Base-by-base conservation (phyloP, 2,329 filamentous ascomycete genomes). In the Colletotrichum spaethianum region DNA sequence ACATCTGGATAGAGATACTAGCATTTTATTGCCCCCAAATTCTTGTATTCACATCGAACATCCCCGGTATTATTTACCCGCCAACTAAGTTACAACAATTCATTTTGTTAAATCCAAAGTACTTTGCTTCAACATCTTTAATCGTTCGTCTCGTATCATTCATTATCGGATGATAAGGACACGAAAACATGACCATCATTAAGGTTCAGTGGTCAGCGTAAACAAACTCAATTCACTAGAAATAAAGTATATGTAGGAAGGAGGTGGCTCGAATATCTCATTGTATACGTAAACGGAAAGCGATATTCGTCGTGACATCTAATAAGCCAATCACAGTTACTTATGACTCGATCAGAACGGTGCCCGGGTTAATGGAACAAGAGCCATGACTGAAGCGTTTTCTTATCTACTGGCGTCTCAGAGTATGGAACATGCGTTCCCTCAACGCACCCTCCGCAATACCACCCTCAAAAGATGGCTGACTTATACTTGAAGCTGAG, bases 1-100 rank as follows among this genome's bases (percentile, higher is more conserved):
- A 28, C 38, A 61, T 23, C n/a, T 67, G 72, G 67, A 65, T 60
- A 70, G 57, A 67, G 55, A 74, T 69, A 59, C 42, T 42, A 53
- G 48, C 57, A 63, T 68, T 33, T 44, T 16, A 53, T 26, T 60
- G 67, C 59, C 42, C 48, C 50, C 26, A 36, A 60, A 53, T 38
- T 61, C 42, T 59, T 16, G 46, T 72, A 57, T 46, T 42, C 31
- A 62, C 28, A 23, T 23, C 48, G 20, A 33, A 52, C 20, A 33
- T 23, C 23, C 23, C 28, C 26, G 52, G 46, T 61, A 53, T 48
- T 61, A 53, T 48, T 14, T 40, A 16, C 23, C 20, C 56, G n/a
- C 50, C 18, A 44, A 36, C 42, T 14, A 26, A 26, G 18, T 57
- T 18, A 44, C 7, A 55, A n/a, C 61, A 42, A 28, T 31, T 53